Evolutionary conservation across 2,329 filamentous ascomycete species (phyloP).

Genomic region (Stachybotrys chartarum): DNA sequence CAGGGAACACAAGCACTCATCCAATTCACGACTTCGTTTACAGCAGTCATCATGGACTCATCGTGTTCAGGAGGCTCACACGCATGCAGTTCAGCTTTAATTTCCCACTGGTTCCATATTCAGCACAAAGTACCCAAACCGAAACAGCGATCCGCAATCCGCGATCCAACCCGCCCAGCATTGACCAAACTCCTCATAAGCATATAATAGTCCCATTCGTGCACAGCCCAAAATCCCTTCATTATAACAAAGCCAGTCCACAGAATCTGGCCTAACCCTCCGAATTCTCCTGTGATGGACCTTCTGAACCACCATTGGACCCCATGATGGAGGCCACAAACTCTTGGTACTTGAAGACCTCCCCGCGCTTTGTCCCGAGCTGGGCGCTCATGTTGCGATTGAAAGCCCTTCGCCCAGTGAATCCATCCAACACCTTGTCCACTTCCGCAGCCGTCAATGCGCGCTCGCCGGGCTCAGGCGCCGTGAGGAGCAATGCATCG

Average conservation of each 20-base stretch:
- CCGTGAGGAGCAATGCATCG: constrained; percentile 75
- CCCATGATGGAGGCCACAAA: constrained; percentile 70
- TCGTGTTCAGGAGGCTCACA: too few species aligned
- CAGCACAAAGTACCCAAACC: too few species aligned
- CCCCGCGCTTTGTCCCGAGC: constrained; percentile 58
- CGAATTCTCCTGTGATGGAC: constrained; percentile 18
- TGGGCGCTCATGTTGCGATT: constrained; percentile 52
- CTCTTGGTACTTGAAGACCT: constrained; percentile 90
- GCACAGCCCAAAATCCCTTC: neutral
- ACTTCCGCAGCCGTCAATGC: constrained; percentile 66
- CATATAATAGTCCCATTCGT: constrained; percentile 9
- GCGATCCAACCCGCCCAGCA: neutral
- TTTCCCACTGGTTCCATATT: too few species aligned
- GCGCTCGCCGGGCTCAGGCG: constrained; percentile 64
- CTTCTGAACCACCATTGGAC: constrained; percentile 33
- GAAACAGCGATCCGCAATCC: neutral
- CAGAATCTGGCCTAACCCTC: constrained; percentile 8
- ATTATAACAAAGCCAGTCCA: neutral
- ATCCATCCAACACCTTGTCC: constrained; percentile 80
- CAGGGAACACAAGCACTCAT: too few species aligned
- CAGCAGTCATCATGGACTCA: too few species aligned
- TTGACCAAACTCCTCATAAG: neutral
- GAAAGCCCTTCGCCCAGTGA: constrained; percentile 78
- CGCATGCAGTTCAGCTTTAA: too few species aligned
- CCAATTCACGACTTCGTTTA: too few species aligned